Evolutionary conservation across 208 protist species (phyloP).

Genomic region (Borovskyia barvae): DNA sequence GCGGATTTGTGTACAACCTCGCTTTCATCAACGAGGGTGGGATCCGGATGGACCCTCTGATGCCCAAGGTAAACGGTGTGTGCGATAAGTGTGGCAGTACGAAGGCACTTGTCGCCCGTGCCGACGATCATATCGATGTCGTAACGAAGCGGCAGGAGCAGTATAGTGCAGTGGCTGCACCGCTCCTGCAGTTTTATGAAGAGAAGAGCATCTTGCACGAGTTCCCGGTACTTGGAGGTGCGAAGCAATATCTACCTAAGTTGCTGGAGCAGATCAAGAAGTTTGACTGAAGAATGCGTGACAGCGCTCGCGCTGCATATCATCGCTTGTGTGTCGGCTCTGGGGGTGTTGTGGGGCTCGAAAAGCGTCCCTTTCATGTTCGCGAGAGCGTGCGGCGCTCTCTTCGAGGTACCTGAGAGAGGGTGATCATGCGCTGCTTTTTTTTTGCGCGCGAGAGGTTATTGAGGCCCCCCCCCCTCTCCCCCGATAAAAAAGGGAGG

Average conservation of each 20-base stretch:
- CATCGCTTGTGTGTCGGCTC: background rate
- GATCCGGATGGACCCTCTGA: conserved; percentile 78
- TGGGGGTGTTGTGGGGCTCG: too few species aligned
- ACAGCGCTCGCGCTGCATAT: background rate
- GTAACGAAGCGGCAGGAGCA: conserved; percentile 57
- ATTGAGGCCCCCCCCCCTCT: too few species aligned
- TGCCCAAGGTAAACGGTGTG: conserved; percentile 69
- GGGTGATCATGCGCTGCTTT: too few species aligned
- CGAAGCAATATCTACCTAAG: conserved; percentile 67
- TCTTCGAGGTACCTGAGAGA: too few species aligned
- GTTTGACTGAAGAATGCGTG: conserved; percentile 4
- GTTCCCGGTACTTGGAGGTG: conserved; percentile 67
- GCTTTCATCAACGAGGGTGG: conserved; percentile 65
- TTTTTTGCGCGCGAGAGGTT: too few species aligned
- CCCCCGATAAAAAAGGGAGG: too few species aligned
- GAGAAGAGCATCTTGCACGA: conserved; percentile 52
- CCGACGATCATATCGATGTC: conserved; percentile 61
- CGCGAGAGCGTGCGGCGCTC: too few species aligned
- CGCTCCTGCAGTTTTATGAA: conserved; percentile 66
- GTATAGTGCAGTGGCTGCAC: conserved; percentile 56
- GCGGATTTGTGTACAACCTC: conserved; percentile 77
- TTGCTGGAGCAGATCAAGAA: conserved; percentile 56
- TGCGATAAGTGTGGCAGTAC: conserved; percentile 78
- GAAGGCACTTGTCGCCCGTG: conserved; percentile 55
- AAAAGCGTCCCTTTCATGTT: too few species aligned